These are phyloP conservation scores for Zalerion maritima DNA, from an alignment of 495 filamentous ascomycete species.

Conservation along the genomic window DNA sequence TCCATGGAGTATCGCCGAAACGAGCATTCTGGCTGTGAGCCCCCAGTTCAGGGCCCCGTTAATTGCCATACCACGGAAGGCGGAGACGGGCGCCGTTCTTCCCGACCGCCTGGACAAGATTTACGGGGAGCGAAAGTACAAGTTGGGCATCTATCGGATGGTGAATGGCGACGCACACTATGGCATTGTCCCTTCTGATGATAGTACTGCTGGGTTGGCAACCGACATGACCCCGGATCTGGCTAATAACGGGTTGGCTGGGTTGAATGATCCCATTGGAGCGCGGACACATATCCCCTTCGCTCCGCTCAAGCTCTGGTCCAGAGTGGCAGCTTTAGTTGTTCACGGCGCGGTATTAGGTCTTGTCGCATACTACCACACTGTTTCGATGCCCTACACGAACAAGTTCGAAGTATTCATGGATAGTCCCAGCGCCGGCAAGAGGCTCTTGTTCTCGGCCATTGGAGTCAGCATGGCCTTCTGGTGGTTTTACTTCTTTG, in stretches of 20 bases:
- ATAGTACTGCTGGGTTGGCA: conserved; percentile 10
- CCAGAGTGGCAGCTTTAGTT: conserved; percentile 12
- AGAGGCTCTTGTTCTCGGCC: conserved; percentile 18
- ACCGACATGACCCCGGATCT: background rate
- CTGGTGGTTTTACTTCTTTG: conserved; percentile 20
- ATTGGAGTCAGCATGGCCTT: conserved; percentile 19
- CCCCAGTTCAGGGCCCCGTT: conserved; percentile 7
- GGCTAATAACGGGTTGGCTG: conserved; percentile 3
- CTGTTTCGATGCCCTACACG: conserved; percentile 11
- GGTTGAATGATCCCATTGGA: background rate
- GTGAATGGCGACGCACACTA: conserved; percentile 12
- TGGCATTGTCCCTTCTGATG: conserved; percentile 17
- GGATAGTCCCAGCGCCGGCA: conserved; percentile 18
- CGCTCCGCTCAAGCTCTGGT: conserved; percentile 14
- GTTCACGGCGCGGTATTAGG: conserved; percentile 14
- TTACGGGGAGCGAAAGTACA: conserved; percentile 13
- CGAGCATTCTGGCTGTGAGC: conserved; percentile 13
- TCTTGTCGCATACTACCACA: conserved; percentile 21
- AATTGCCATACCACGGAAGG: conserved; percentile 11
- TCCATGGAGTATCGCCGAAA: conserved; percentile 21
- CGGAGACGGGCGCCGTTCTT: conserved; percentile 4
- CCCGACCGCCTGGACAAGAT: no score
- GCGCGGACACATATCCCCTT: conserved; percentile 11
- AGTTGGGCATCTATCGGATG: conserved; percentile 13
- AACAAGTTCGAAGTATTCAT: conserved; percentile 14